Conservation (phyloP, 305 asterid genomes). For the Rubia tinctorum region DNA sequence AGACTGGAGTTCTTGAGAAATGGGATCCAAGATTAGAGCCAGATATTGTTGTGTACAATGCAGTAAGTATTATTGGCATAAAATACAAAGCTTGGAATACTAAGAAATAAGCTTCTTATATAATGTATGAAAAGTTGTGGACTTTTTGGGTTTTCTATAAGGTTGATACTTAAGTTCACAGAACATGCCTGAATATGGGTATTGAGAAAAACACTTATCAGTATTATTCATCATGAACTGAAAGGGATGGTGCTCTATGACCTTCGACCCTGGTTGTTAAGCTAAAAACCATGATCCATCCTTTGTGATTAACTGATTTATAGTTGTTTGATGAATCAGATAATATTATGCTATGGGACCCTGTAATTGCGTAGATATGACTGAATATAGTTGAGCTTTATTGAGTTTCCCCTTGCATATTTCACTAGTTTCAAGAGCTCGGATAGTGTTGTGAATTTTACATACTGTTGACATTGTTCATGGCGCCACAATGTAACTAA, state of each 20-base stretch:
- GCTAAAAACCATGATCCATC: not conserved
- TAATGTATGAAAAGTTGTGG: not conserved
- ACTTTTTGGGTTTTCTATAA: not conserved
- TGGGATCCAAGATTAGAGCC: conserved; percentile 96
- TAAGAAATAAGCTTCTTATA: not conserved
- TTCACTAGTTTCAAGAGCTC: not conserved
- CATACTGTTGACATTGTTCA: not conserved
- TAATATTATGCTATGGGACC: not conserved
- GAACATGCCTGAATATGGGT: not conserved
- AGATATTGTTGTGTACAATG: conserved; percentile 70
- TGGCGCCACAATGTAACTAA: not conserved
- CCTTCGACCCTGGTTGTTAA: not conserved
- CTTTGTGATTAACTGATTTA: not conserved
- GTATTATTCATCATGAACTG: not conserved
- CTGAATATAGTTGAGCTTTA: not conserved
- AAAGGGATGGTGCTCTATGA: not conserved
- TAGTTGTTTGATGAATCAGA: not conserved
- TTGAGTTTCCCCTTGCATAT: not conserved
- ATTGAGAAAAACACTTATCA: not conserved
- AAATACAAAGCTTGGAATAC: not conserved
- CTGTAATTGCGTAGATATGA: not conserved
- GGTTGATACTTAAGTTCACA: not conserved
- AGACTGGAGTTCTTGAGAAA: conserved; percentile 57
- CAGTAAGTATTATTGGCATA: conserved; percentile 49
- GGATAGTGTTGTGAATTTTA: not conserved